Conservation (phyloP, 2,329 filamentous ascomycete species). For the Aspergillus aculeatus region DNA sequence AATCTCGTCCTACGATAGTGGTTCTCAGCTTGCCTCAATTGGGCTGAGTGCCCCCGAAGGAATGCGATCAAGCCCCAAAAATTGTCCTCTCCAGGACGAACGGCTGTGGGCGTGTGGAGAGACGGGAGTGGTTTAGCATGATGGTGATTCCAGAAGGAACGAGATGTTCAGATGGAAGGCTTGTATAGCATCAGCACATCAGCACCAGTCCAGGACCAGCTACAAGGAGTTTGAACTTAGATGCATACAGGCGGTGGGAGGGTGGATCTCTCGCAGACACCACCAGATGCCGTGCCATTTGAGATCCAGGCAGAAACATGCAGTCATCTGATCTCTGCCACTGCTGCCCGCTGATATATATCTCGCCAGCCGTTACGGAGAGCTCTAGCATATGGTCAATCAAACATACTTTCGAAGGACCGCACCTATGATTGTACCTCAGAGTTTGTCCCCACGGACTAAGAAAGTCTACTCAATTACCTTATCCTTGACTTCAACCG, state of each 20-base stretch:
- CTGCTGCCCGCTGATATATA: neutral
- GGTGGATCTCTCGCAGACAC: neutral
- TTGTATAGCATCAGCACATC: neutral
- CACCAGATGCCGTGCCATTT: neutral
- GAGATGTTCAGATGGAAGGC: neutral
- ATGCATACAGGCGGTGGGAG: neutral
- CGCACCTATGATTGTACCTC: neutral
- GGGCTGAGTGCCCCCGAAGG: neutral
- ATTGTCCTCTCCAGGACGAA: neutral
- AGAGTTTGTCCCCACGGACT: neutral
- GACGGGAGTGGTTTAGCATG: neutral
- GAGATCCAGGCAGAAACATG: neutral
- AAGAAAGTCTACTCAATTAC: neutral
- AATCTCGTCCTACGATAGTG: conserved; percentile 1
- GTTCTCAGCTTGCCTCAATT: neutral
- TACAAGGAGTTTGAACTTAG: neutral
- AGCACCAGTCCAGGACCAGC: neutral
- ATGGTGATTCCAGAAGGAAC: neutral
- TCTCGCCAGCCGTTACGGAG: neutral
- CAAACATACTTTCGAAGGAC: neutral
- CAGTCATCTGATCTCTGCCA: neutral
- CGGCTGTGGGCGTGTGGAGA: neutral
- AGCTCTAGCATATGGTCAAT: neutral
- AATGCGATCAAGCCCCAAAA: neutral
- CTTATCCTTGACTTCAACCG: neutral